phyloP scores from a whole-genome alignment of 257 asterid species.

The Oldenlandia corymbosa region DNA sequence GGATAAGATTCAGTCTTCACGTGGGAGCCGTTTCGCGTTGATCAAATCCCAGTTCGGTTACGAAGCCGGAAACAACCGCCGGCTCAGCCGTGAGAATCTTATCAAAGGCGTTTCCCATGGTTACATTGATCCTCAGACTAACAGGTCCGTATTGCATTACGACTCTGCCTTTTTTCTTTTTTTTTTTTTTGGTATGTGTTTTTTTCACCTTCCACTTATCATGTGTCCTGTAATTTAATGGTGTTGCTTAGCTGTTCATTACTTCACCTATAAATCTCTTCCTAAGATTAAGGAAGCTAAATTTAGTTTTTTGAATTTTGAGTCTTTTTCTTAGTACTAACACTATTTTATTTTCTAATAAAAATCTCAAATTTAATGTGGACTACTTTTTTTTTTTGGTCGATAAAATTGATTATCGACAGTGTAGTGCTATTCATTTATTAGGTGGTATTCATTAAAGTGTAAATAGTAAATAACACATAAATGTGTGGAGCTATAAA shows the following conservation, averaged over 20 bases:
- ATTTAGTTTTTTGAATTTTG: not conserved
- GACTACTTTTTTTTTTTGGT: too few relatives aligned
- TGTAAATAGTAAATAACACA: too few relatives aligned
- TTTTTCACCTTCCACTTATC: not conserved
- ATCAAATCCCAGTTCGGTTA: constrained; percentile 47
- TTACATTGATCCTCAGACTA: constrained; percentile 49
- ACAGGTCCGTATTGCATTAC: constrained; percentile 32
- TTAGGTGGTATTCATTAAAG: too few relatives aligned
- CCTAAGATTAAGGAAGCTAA: constrained; percentile 4
- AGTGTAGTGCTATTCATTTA: too few relatives aligned
- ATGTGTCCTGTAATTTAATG: not conserved
- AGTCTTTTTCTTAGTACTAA: too few relatives aligned
- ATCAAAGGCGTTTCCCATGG: constrained; percentile 51
- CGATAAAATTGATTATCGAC: too few relatives aligned
- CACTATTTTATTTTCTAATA: too few relatives aligned
- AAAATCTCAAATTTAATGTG: too few relatives aligned
- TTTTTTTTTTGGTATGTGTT: not conserved
- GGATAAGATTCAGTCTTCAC: constrained; percentile 32
- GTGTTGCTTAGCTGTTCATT: not conserved
- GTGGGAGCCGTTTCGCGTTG: constrained; percentile 32
- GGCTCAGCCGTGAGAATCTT: constrained; percentile 48
- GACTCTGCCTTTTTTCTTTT: not conserved
- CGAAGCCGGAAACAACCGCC: constrained; percentile 26
- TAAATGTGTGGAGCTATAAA: too few relatives aligned
- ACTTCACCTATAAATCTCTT: not conserved